Percentiles rank a stretch among this genome's conserved stretches.
These are phyloP conservation scores for Azolla pinnata DNA, from an alignment of 75 land plant genomes.

Conservation along the genomic window DNA sequence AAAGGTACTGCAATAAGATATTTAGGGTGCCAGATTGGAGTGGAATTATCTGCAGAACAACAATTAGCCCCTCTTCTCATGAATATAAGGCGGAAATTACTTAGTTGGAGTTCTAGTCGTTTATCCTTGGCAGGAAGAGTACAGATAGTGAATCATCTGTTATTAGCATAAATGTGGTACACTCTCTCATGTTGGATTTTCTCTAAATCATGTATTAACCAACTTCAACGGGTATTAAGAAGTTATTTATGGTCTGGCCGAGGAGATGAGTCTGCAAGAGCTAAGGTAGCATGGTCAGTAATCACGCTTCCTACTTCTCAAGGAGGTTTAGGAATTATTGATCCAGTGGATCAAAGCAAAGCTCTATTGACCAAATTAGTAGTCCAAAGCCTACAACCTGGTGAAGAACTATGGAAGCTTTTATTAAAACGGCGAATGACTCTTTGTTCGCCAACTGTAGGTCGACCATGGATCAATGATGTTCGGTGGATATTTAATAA, in stretches of 20 bases:
- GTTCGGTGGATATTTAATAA: not conserved
- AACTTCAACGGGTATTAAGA: not conserved
- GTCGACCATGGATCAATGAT: not conserved
- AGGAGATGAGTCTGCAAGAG: not conserved
- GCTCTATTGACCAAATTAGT: slow-evolving; percentile 5
- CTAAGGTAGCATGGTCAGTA: slow-evolving; percentile 4
- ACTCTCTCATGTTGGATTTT: not conserved
- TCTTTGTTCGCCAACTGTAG: not conserved
- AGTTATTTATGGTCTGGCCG: slow-evolving; percentile 3
- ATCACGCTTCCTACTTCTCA: not conserved
- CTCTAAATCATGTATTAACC: too few species aligned
- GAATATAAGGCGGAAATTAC: not conserved
- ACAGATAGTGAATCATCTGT: slow-evolving; percentile 4
- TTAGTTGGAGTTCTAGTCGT: not conserved
- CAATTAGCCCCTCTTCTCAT: not conserved
- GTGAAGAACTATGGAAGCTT: not conserved
- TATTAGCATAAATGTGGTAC: slow-evolving; percentile 3
- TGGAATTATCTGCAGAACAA: not conserved
- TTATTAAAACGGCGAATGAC: not conserved
- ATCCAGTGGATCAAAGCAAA: not conserved
- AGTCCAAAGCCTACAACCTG: not conserved
- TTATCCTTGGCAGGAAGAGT: slow-evolving; percentile 8
- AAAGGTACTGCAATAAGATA: not conserved
- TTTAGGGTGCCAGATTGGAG: not conserved
- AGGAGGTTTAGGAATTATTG: slow-evolving; percentile 7